Conservation (phyloP, 306 rosid species). For the Dryas drummondii region DNA sequence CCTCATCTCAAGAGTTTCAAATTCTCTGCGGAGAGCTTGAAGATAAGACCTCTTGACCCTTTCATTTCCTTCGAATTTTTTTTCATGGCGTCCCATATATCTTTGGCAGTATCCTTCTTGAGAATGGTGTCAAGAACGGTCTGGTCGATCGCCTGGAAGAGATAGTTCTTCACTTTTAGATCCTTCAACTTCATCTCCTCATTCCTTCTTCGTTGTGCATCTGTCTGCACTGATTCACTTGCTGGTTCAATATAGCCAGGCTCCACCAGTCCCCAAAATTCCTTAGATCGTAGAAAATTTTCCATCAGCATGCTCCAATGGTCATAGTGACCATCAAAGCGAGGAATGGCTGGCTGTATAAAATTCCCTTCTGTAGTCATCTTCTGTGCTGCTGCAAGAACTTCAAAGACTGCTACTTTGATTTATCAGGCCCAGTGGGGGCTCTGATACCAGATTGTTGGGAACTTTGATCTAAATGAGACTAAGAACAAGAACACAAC, state of each 20-base stretch:
- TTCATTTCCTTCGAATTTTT: neutral
- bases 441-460: neutral
- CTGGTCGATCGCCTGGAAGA: neutral
- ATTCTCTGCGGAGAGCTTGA: too few species aligned
- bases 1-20: slow-evolving; percentile 19
- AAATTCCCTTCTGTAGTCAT: slow-evolving; percentile 12
- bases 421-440: neutral
- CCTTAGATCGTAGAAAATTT: slow-evolving; percentile 7
- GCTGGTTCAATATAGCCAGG: slow-evolving; percentile 11
- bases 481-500: slow-evolving; percentile 14
- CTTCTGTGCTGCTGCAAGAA: slow-evolving; percentile 6
- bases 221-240: neutral
- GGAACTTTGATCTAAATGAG: slow-evolving; percentile 16
- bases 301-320: slow-evolving; percentile 19
- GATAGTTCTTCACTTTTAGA: neutral
- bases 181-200: neutral
- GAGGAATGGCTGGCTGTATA: slow-evolving; percentile 7
- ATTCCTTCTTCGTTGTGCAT: neutral
- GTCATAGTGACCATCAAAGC: slow-evolving; percentile 15
- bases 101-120: slow-evolving; percentile 12
- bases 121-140: slow-evolving; percentile 10
- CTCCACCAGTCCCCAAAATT: slow-evolving; percentile 7
- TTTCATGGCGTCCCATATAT: slow-evolving; percentile 14
- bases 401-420: slow-evolving; percentile 13
- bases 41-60: slow-evolving; percentile 7